Conservation (phyloP, 306 rosid genomes). For the Vigna mungo region DNA sequence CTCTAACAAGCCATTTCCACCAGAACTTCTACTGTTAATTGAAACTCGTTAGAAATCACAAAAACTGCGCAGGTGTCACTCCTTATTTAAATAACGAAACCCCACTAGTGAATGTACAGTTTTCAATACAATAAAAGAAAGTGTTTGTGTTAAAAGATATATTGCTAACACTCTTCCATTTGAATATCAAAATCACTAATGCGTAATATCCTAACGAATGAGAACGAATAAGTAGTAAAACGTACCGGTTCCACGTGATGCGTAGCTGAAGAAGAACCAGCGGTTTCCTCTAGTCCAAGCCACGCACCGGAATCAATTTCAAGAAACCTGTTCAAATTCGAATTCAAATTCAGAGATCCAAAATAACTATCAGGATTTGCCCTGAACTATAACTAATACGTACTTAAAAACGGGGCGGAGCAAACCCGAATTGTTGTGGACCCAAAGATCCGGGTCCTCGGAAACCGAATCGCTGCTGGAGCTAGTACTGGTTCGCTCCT, state of each 20-base stretch:
- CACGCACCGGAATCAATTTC: slow-evolving; percentile 80
- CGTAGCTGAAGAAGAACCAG: slow-evolving; percentile 66
- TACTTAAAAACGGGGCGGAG: slow-evolving; percentile 80
- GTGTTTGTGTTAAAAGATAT: too few species aligned
- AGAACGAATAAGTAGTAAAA: slow-evolving; percentile 12
- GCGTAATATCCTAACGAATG: neutral
- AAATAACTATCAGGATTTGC: neutral
- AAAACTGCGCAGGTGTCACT: too few species aligned
- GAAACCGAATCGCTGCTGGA: slow-evolving; percentile 69
- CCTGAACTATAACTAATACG: neutral
- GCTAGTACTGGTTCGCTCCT: slow-evolving; percentile 57
- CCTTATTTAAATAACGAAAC: too few species aligned
- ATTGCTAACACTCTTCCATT: too few species aligned
- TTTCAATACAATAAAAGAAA: too few species aligned
- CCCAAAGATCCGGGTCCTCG: slow-evolving; percentile 81
- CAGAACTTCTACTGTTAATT: too few species aligned
- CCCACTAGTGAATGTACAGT: too few species aligned
- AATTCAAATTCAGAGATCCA: slow-evolving; percentile 1
- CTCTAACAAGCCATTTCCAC: too few species aligned
- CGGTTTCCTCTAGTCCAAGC: slow-evolving; percentile 87
- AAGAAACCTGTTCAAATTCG: slow-evolving; percentile 58
- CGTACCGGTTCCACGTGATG: slow-evolving; percentile 89
- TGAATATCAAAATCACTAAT: neutral
- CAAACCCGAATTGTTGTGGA: slow-evolving; percentile 62
- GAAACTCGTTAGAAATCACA: neutral